phyloP scores from a whole-genome alignment of 2,329 filamentous ascomycete genomes.

The Pestalotiopsis sp. region DNA sequence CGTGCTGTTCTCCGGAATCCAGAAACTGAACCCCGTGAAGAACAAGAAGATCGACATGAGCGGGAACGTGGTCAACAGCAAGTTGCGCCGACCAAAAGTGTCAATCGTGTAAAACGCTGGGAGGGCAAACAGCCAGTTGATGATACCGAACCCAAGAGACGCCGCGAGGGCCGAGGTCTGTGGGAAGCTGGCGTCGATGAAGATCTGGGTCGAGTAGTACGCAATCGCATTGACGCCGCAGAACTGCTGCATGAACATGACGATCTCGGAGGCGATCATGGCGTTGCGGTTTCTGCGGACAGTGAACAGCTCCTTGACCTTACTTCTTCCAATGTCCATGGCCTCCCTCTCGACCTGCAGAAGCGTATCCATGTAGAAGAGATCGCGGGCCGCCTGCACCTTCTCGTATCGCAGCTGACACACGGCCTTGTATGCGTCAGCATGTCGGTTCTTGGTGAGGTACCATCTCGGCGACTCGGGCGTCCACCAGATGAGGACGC shows the following conservation, averaged over 20 bases:
- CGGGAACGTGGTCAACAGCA: conserved; percentile 66
- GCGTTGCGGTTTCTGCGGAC: conserved; percentile 65
- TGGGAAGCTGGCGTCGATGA: conserved; percentile 54
- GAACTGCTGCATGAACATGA: conserved; percentile 67
- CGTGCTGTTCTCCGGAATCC: conserved; percentile 37
- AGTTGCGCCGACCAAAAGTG: conserved; percentile 65
- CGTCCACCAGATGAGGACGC: conserved; percentile 49
- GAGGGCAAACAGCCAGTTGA: conserved; percentile 67
- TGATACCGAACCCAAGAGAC: conserved; percentile 64
- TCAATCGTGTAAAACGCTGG: conserved; percentile 69
- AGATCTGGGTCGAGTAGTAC: conserved; percentile 63
- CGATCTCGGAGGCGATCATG: conserved; percentile 60
- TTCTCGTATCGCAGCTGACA: conserved; percentile 49
- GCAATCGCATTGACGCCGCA: conserved; percentile 44
- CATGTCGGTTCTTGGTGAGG: conserved; percentile 47
- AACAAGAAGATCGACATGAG: conserved; percentile 58
- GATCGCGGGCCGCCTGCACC: conserved; percentile 56
- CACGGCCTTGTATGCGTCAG: conserved; percentile 49
- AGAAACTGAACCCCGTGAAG: conserved; percentile 49
- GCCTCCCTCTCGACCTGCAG: conserved; percentile 56
- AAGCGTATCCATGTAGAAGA: conserved; percentile 59
- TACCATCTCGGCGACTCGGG: conserved; percentile 34
- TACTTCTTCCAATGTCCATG: conserved; percentile 50
- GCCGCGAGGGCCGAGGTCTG: conserved; percentile 55
- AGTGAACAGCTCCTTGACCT: conserved; percentile 58